Evolutionary conservation across 176 grass and related monocot genomes (phyloP).

Genomic region (Eremochloa ophiuroides): DNA sequence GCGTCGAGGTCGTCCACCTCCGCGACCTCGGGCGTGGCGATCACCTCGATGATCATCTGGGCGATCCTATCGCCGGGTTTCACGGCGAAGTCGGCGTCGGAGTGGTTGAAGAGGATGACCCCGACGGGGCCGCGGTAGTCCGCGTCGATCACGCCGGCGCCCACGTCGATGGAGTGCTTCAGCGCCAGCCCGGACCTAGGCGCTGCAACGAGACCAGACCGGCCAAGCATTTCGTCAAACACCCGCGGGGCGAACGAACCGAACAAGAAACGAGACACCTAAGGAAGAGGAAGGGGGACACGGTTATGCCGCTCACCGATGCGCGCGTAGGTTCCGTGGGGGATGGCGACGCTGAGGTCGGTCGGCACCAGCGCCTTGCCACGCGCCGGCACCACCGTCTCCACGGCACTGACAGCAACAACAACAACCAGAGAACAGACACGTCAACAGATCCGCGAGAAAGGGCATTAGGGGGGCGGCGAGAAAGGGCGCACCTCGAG

Average conservation of each 20-base stretch:
- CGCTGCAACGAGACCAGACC: slow-evolving; percentile 7
- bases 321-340: slow-evolving; percentile 86
- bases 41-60: slow-evolving; percentile 70
- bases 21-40: slow-evolving; percentile 60
- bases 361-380: slow-evolving; percentile 77
- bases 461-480: background rate
- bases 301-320: slow-evolving; percentile 33
- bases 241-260: background rate
- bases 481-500: slow-evolving; percentile 41
- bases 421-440: background rate
- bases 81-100: slow-evolving; percentile 64
- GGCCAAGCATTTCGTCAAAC: slow-evolving; percentile 28
- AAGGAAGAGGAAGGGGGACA: background rate
- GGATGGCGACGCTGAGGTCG: slow-evolving; percentile 75
- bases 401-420: slow-evolving; percentile 51
- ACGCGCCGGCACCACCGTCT: slow-evolving; percentile 55
- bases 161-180: slow-evolving; percentile 88
- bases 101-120: slow-evolving; percentile 93
- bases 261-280: background rate
- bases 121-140: slow-evolving; percentile 77
- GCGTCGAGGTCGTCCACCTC: slow-evolving; percentile 82
- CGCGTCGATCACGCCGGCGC: slow-evolving; percentile 84
- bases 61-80: slow-evolving; percentile 66
- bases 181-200: slow-evolving; percentile 69
- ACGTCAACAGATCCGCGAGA: background rate